Conservation (phyloP, 2,329 filamentous ascomycete species). For the Aspergillus novofumigatus region DNA sequence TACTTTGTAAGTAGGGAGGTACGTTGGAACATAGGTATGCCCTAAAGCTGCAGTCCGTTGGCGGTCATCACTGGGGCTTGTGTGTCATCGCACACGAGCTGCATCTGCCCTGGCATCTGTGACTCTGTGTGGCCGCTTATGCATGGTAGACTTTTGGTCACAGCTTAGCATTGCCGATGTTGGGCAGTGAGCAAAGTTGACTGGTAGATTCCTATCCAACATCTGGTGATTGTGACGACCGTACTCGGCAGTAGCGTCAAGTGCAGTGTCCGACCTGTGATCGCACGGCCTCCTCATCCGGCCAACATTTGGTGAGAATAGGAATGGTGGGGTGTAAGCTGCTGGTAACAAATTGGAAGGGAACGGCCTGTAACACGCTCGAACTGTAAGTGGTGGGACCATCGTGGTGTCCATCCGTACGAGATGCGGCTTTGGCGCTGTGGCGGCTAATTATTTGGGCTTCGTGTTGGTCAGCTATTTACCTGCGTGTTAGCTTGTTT, state of each 20-base stretch:
- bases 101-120: conserved; percentile 11
- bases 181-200: not conserved
- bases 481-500: not conserved
- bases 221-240: conserved; percentile 2
- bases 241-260: not conserved
- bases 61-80: not conserved
- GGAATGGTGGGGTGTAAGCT: not conserved
- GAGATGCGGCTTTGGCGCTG: not conserved
- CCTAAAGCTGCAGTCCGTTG: not conserved
- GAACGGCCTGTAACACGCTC: not conserved
- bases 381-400: not conserved
- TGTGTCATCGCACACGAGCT: conserved; percentile 1
- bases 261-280: not conserved
- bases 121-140: conserved; percentile 11
- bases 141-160: conserved; percentile 21
- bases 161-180: conserved; percentile 13
- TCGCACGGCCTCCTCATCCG: not conserved
- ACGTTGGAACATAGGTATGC: not conserved
- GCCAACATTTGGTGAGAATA: not conserved
- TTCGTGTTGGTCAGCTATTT: not conserved
- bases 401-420: not conserved
- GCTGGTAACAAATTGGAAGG: not conserved
- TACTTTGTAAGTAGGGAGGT: not conserved
- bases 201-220: conserved; percentile 3
- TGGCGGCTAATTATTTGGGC: not conserved